These are phyloP conservation scores for Centrapalus pauciflorus DNA, from an alignment of 129 eudicot genomes.

Conservation along the genomic window DNA sequence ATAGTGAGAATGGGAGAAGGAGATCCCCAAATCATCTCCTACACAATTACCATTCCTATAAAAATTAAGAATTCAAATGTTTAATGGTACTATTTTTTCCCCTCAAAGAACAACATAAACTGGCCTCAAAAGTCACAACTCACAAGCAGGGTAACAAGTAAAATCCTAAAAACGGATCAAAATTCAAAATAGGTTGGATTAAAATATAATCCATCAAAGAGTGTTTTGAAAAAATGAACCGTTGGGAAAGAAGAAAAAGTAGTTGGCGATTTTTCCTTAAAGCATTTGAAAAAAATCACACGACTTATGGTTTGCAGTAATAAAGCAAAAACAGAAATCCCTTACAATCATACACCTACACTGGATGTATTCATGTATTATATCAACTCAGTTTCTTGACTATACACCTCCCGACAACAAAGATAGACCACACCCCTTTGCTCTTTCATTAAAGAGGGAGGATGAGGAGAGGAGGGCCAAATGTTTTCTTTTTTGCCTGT, in stretches of 20 bases:
- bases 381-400: constrained; percentile 22
- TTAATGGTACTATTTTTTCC: no score
- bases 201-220: background rate
- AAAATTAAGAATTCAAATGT: no score
- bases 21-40: no score
- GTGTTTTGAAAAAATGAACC: background rate
- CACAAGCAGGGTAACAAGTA: no score
- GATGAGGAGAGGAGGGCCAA: background rate
- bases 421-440: background rate
- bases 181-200: no score
- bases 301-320: constrained; percentile 20
- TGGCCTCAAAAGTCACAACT: no score
- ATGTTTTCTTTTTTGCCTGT: background rate
- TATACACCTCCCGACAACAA: constrained; percentile 19
- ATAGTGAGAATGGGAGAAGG: no score
- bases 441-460: background rate
- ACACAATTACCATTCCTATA: no score
- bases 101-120: no score
- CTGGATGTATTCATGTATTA: constrained; percentile 10
- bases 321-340: constrained; percentile 5
- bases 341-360: constrained; percentile 2
- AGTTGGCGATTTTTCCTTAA: constrained; percentile 8
- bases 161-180: no score
- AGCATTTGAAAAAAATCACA: constrained; percentile 25
- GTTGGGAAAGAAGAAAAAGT: no score